Conservation (phyloP, 805 yeast genomes). For the Cyberlindnera mycetangii region DNA sequence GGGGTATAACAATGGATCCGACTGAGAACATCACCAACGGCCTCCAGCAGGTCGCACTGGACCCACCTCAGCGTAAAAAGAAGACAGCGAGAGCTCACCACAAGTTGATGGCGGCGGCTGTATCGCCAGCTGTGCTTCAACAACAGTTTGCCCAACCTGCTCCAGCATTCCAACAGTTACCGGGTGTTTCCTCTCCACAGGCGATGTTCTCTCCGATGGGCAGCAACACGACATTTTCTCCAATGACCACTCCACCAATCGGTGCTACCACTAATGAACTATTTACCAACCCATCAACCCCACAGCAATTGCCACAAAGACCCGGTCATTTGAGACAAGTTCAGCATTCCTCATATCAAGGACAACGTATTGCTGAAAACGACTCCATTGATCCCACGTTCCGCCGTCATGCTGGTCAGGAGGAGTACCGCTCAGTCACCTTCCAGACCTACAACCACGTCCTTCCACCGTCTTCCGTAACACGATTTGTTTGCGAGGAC, state of each 20-base stretch:
- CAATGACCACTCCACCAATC: neutral
- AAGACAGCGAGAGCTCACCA: slow-evolving; percentile 27
- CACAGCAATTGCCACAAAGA: neutral
- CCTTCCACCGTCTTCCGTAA: slow-evolving; percentile 73
- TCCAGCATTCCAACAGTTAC: neutral
- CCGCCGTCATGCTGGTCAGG: slow-evolving; percentile 17
- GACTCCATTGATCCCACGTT: slow-evolving; percentile 4
- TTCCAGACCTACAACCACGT: slow-evolving; percentile 76
- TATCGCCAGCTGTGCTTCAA: slow-evolving; percentile 1
- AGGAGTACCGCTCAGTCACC: slow-evolving; percentile 30
- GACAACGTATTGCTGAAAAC: neutral
- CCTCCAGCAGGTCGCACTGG: slow-evolving; percentile 11
- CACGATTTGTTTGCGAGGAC: slow-evolving; percentile 66
- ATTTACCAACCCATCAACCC: neutral
- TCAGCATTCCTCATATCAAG: neutral
- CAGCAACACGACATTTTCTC: neutral
- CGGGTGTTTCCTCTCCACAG: neutral
- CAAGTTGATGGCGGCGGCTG: slow-evolving; percentile 8
- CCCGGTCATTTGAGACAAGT: neutral
- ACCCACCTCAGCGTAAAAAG: slow-evolving; percentile 20
- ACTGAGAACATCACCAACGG: slow-evolving; percentile 15
- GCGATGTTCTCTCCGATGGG: slow-evolving; percentile 1
- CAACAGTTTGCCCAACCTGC: slow-evolving; percentile 3
- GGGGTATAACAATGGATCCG: slow-evolving; percentile 2
- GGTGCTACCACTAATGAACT: neutral